Percentiles rank a stretch among this genome's conserved stretches.
Conservation (phyloP, 2,329 filamentous ascomycete genomes). For the Fonsecaea monophora region DNA sequence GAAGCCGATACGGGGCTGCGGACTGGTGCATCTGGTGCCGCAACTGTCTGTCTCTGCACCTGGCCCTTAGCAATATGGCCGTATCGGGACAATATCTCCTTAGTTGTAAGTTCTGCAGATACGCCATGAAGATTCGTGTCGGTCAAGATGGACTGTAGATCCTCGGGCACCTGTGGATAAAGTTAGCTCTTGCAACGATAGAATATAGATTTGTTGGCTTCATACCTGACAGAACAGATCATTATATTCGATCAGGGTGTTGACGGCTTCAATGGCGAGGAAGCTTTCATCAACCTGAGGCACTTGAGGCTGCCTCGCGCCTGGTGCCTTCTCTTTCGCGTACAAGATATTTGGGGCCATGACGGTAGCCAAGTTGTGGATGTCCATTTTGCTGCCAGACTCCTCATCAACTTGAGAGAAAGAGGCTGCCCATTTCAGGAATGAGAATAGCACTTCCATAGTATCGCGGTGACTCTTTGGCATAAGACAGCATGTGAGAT, state of each 20-base stretch:
- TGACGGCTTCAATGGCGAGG: conserved; percentile 89
- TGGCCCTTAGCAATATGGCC: conserved; percentile 76
- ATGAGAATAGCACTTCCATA: conserved; percentile 92
- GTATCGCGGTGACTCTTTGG: conserved; percentile 93
- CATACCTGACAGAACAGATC: conserved; percentile 94
- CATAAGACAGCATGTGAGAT: conserved; percentile 88
- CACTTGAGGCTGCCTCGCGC: conserved; percentile 61
- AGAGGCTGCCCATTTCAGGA: conserved; percentile 95
- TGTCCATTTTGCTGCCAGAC: conserved; percentile 97
- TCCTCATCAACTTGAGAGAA: conserved; percentile 98
- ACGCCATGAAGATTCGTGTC: conserved; percentile 83
- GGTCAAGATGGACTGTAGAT: conserved; percentile 83
- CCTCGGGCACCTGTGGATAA: conserved; percentile 78
- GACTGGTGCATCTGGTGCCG: conserved; percentile 63
- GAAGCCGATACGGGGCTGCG: conserved; percentile 51
- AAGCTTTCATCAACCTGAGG: conserved; percentile 87
- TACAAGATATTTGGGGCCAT: conserved; percentile 95
- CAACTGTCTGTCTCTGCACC: conserved; percentile 57
- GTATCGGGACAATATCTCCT: conserved; percentile 94
- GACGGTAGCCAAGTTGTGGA: conserved; percentile 95
- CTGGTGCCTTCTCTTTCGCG: conserved; percentile 60
- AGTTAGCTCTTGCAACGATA: conserved; percentile 18
- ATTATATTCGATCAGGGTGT: conserved; percentile 88
- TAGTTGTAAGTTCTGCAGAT: conserved; percentile 87
- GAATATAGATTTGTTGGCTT: conserved; percentile 3